phyloP scores from a whole-genome alignment of 2,329 filamentous ascomycete species.

The Chaetothyriales sp. region DNA sequence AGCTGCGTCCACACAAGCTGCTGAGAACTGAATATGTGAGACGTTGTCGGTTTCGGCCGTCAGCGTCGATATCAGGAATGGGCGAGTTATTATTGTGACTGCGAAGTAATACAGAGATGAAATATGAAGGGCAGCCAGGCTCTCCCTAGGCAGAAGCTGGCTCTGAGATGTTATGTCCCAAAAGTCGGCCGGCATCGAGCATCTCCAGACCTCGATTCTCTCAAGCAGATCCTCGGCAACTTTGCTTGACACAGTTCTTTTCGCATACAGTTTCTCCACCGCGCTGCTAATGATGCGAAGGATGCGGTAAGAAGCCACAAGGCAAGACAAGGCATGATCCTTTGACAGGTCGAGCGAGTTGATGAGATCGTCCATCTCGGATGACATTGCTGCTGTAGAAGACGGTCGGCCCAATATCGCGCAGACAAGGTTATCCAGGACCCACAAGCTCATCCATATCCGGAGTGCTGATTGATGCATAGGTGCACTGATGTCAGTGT shows the following conservation, averaged over 20 bases:
- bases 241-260: neutral
- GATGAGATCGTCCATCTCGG: neutral
- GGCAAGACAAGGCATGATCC: neutral
- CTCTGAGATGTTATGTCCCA: neutral
- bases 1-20: constrained; percentile 41
- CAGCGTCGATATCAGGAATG: constrained; percentile 38
- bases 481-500: constrained; percentile 7
- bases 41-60: constrained; percentile 17
- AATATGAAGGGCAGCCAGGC: constrained; percentile 29
- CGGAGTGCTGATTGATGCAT: constrained; percentile 22
- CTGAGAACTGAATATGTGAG: constrained; percentile 25
- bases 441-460: constrained; percentile 34
- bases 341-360: neutral
- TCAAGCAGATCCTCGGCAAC: neutral
- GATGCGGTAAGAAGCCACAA: neutral
- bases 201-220: neutral
- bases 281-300: constrained; percentile 29
- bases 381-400: neutral
- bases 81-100: constrained; percentile 41
- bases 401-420: constrained; percentile 32
- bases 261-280: neutral
- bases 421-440: constrained; percentile 34
- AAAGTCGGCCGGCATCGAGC: neutral
- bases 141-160: neutral
- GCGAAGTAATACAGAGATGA: constrained; percentile 45